Evolutionary conservation across 2,329 filamentous ascomycete genomes (phyloP).

Genomic region (Fusarium transvaalense): DNA sequence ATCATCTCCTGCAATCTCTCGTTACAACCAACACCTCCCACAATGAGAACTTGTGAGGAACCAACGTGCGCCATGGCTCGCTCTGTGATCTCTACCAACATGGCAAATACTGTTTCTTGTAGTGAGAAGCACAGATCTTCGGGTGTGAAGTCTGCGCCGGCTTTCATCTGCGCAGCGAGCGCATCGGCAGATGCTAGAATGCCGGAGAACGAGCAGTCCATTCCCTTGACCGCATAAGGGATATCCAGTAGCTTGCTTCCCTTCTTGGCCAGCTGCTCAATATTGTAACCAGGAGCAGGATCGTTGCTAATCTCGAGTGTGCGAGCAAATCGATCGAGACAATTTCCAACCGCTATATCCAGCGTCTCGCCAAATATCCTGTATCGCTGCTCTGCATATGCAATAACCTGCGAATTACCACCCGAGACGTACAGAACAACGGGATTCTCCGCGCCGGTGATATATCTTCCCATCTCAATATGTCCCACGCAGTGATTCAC

Average conservation of each 20-base stretch:
- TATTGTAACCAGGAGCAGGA: slow-evolving; percentile 96
- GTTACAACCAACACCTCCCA: slow-evolving; percentile 96
- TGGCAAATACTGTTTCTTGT: slow-evolving; percentile 95
- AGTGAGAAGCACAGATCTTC: slow-evolving; percentile 93
- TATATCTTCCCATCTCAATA: slow-evolving; percentile 97
- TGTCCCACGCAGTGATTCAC: slow-evolving; percentile 99
- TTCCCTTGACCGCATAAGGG: slow-evolving; percentile 96
- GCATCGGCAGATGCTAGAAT: slow-evolving; percentile 88
- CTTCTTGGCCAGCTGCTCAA: slow-evolving; percentile 89
- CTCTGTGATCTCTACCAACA: slow-evolving; percentile 99
- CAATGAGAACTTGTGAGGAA: slow-evolving; percentile 88
- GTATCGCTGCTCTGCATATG: slow-evolving; percentile 93
- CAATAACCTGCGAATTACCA: slow-evolving; percentile 98
- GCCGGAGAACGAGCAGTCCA: slow-evolving; percentile 97
- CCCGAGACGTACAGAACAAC: slow-evolving; percentile 96
- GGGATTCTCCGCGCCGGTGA: slow-evolving; percentile 90
- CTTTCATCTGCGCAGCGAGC: slow-evolving; percentile 75
- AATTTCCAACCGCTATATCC: slow-evolving; percentile 98
- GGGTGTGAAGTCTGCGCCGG: slow-evolving; percentile 73
- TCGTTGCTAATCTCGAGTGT: slow-evolving; percentile 94
- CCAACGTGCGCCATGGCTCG: slow-evolving; percentile 98
- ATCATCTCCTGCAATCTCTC: slow-evolving; percentile 98
- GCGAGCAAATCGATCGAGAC: slow-evolving; percentile 93
- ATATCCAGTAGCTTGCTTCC: slow-evolving; percentile 83
- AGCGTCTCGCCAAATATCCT: slow-evolving; percentile 98